These are phyloP conservation scores for Talaromyces albobiverticillius DNA, from an alignment of 2,329 filamentous ascomycete species.

Conservation along the genomic window DNA sequence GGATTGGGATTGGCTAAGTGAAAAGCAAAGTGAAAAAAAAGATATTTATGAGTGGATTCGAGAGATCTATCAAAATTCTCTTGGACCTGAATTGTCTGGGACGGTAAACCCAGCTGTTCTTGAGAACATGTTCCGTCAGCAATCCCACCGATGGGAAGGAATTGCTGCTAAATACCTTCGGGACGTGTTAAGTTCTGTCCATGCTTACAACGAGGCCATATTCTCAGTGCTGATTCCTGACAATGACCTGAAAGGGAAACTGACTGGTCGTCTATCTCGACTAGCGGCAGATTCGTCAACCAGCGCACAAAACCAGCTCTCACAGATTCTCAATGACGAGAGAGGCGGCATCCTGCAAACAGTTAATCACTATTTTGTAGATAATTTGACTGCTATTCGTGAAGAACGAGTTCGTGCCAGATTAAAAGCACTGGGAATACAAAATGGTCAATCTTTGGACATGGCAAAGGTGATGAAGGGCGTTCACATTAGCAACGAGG, in stretches of 20 bases:
- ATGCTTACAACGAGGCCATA: background rate
- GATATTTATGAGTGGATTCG: constrained; percentile 22
- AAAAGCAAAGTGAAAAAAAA: too few species aligned
- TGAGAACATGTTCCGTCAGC: constrained; percentile 19
- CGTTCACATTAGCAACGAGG: constrained; percentile 33
- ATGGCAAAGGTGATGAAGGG: constrained; percentile 13
- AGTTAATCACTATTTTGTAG: constrained; percentile 51
- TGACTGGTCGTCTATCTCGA: constrained; percentile 19
- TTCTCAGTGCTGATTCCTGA: background rate
- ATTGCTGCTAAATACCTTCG: constrained; percentile 15
- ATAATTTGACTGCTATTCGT: constrained; percentile 31
- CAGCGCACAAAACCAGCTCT: constrained; percentile 44
- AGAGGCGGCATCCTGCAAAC: constrained; percentile 46
- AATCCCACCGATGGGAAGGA: constrained; percentile 17
- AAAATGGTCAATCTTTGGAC: background rate
- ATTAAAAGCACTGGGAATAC: constrained; percentile 8
- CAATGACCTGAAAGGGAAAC: background rate
- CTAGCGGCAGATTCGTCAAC: constrained; percentile 41
- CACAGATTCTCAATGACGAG: constrained; percentile 54
- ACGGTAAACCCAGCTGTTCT: constrained; percentile 21
- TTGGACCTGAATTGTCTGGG: constrained; percentile 21
- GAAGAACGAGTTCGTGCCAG: constrained; percentile 15
- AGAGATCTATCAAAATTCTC: constrained; percentile 17
- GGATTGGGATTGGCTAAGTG: too few species aligned
- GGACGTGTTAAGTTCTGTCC: background rate